A percentile compares a stretch with the other conserved stretches of the same genome.
Conservation (phyloP, 768 basidiomycete species). For the Mycena maculata region DNA sequence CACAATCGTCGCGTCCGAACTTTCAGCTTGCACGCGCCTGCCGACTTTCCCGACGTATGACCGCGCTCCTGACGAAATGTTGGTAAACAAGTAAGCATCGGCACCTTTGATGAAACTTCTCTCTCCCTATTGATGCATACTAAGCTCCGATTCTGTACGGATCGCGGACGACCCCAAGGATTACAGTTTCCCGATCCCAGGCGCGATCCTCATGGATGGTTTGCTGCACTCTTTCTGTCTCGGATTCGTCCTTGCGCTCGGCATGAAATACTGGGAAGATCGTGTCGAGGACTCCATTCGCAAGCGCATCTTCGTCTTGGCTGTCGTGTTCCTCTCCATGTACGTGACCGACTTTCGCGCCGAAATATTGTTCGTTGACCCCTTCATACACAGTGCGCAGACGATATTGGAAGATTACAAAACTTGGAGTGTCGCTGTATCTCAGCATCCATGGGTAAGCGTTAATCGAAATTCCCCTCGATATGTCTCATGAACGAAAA, state of each 20-base stretch:
- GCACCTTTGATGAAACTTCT: too few species aligned
- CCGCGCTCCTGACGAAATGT: too few species aligned
- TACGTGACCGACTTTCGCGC: slow-evolving; percentile 38
- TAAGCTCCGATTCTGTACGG: neutral
- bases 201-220: slow-evolving; percentile 57
- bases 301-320: slow-evolving; percentile 55
- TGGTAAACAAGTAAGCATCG: too few species aligned
- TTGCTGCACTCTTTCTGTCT: slow-evolving; percentile 62
- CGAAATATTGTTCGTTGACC: neutral
- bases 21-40: too few species aligned
- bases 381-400: slow-evolving; percentile 46
- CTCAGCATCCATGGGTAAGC: slow-evolving; percentile 49
- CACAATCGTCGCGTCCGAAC: too few species aligned
- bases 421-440: slow-evolving; percentile 52
- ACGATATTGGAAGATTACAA: slow-evolving; percentile 56
- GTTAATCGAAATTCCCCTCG: too few species aligned
- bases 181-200: slow-evolving; percentile 45
- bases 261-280: slow-evolving; percentile 53
- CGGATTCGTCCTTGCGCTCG: slow-evolving; percentile 55
- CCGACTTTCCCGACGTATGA: too few species aligned
- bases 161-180: slow-evolving; percentile 40
- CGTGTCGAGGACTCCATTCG: slow-evolving; percentile 57
- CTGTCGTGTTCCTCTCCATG: slow-evolving; percentile 56
- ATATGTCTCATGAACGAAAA: slow-evolving; percentile 17
- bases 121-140: too few species aligned